Base-by-base conservation (phyloP, 148 eudicot genomes). In the Persicaria tinctoria region DNA sequence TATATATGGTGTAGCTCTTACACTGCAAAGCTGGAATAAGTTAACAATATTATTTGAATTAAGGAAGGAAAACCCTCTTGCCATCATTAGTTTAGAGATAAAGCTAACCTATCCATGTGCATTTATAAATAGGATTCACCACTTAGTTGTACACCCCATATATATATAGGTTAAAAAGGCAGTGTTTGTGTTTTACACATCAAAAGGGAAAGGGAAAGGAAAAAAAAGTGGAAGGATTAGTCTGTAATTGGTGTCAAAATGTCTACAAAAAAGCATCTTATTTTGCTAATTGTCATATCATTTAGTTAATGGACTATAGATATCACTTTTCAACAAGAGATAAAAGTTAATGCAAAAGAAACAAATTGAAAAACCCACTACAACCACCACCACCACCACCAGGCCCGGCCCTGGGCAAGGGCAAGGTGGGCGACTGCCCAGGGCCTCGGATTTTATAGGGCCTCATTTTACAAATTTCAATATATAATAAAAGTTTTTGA, bases 51-150 rank as follows among this genome's bases (percentile, higher is more conserved):
- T 63, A 4, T 9, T 3, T 63, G 11, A 63, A 45, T 6, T 5
- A 63, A 63, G 45, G 6, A 27, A 63, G 8, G 46, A 63, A 13
- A 66, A 66, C 70, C 70, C 44, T 8, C 44, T 66, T 38, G 46
- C 70, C 70, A 66, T 66, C 14, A 66, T 66, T 66, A 44, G 46
- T 41, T 66, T 13, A 32, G 27, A 5, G 44, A 41, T 11, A 3
- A 14, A 5, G 48, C 47, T 41, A 66, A 18, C 70, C 70, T 38
- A 66, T 66, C 70, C 70, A 66, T 66, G 70, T 66, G 70, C 70
- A 11, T 32, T 32, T 1, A 32, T 32, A 32, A 0, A 32, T 5
- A 41, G 66, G 66, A 23, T 60, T 60, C 68, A 66, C 41, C 14
- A 13, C 70, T 66, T 44, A 13, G 38, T 66, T 66, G 14, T 66